Evolutionary conservation across 371 early-diverging fungal species (phyloP).

Genomic region (Mucor saturninus): DNA sequence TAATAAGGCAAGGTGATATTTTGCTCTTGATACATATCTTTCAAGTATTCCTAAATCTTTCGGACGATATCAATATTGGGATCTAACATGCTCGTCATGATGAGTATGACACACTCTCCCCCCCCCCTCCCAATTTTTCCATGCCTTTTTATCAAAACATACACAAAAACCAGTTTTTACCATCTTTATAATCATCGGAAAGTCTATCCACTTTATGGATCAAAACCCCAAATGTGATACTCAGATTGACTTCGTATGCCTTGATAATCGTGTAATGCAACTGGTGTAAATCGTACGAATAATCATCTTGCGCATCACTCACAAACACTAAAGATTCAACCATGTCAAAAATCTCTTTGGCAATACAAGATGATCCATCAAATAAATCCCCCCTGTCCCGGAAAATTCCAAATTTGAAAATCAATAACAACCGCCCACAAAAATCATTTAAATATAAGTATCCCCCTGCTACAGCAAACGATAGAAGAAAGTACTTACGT

Average conservation of each 20-base stretch:
- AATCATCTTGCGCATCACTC: conserved; percentile 94
- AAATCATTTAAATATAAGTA: neutral
- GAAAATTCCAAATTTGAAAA: conserved; percentile 92
- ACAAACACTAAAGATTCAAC: conserved; percentile 87
- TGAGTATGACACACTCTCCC: no score
- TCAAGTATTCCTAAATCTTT: conserved; percentile 82
- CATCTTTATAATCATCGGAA: conserved; percentile 91
- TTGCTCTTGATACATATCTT: conserved; percentile 75
- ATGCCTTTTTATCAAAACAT: neutral
- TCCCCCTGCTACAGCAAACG: no score
- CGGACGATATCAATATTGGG: conserved; percentile 91
- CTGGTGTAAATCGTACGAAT: conserved; percentile 73
- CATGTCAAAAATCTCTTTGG: conserved; percentile 75
- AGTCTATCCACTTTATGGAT: conserved; percentile 96
- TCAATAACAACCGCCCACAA: conserved; percentile 75
- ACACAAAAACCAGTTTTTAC: conserved; percentile 37
- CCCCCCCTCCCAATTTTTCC: no score
- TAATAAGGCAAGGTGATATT: conserved; percentile 81
- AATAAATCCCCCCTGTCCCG: conserved; percentile 86
- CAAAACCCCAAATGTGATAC: conserved; percentile 89
- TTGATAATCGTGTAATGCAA: conserved; percentile 74
- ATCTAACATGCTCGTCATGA: no score
- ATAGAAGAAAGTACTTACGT: no score
- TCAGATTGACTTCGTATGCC: conserved; percentile 79
- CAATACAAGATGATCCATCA: conserved; percentile 67